Evolutionary conservation across 805 yeast species (phyloP).

Genomic region (Starmerella vitae): DNA sequence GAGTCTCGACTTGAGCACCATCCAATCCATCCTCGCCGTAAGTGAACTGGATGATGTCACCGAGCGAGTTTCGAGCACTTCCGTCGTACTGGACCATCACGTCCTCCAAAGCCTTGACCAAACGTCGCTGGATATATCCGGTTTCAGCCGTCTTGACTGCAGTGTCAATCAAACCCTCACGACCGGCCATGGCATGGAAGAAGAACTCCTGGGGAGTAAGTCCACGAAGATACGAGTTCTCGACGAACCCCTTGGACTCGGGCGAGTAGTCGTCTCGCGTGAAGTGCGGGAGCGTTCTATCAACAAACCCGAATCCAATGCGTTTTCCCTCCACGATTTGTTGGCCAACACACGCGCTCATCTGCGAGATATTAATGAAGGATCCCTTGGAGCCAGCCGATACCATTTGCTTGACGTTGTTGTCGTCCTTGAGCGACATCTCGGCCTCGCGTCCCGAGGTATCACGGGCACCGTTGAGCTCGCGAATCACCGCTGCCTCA

Average conservation of each 20-base stretch:
- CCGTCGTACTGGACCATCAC: constrained; percentile 98
- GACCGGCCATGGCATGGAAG: constrained; percentile 99
- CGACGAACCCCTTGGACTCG: constrained; percentile 95
- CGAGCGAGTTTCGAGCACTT: constrained; percentile 93
- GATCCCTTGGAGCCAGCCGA: constrained; percentile 99
- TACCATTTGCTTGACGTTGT: constrained; percentile 98
- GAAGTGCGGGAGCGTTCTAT: constrained; percentile 93
- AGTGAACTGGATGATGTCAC: constrained; percentile 88
- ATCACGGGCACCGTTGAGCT: constrained; percentile 95
- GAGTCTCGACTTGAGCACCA: constrained; percentile 95
- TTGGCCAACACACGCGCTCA: constrained; percentile 99
- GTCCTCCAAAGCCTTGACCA: constrained; percentile 92
- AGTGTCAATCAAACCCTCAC: constrained; percentile 98
- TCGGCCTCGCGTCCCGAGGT: constrained; percentile 98
- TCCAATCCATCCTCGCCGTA: constrained; percentile 99
- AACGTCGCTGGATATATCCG: constrained; percentile 95
- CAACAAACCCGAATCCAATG: constrained; percentile 93
- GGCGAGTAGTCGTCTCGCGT: constrained; percentile 98
- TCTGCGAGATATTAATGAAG: constrained; percentile 94
- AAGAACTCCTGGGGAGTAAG: constrained; percentile 97
- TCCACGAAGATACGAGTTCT: constrained; percentile 93
- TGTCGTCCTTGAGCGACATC: constrained; percentile 81
- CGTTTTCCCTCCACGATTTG: constrained; percentile 99
- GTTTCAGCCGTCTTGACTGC: constrained; percentile 99
- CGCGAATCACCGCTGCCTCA: constrained; percentile 92